Percentiles rank a stretch among this genome's conserved stretches.
phyloP scores from a whole-genome alignment of 2,329 filamentous ascomycete genomes.

The Aphanocladium album region DNA sequence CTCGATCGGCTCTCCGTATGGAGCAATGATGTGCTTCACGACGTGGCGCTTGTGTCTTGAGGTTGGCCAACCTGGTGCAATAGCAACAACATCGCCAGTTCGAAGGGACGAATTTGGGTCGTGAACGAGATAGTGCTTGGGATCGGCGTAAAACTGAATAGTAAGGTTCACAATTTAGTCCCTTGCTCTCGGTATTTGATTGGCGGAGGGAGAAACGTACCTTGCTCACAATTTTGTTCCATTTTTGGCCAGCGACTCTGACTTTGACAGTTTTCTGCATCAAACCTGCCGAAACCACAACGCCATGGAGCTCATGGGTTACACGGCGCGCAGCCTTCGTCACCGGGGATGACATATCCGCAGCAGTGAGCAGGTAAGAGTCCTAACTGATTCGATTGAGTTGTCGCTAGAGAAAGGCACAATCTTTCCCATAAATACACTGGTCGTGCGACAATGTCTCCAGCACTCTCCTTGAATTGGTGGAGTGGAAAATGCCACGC shows the following conservation, averaged over 20 bases:
- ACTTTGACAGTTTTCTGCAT: constrained; percentile 80
- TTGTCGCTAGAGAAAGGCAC: not conserved
- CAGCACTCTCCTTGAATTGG: not conserved
- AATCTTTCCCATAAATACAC: not conserved
- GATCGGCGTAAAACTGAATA: constrained; percentile 52
- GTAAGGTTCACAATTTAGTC: not conserved
- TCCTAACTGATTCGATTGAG: not conserved
- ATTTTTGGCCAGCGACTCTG: constrained; percentile 63
- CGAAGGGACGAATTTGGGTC: constrained; percentile 71
- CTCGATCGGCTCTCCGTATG: constrained; percentile 56
- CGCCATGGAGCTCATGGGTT: constrained; percentile 53
- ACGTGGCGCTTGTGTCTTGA: constrained; percentile 67
- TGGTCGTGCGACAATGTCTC: not conserved
- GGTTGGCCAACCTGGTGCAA: constrained; percentile 60
- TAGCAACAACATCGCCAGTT: constrained; percentile 69
- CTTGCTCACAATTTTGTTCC: constrained; percentile 70
- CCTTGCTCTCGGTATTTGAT: not conserved
- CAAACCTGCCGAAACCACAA: constrained; percentile 71
- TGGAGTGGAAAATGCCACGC: not conserved
- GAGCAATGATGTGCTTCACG: constrained; percentile 69
- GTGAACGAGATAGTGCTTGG: constrained; percentile 65
- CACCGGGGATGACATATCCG: constrained; percentile 36
- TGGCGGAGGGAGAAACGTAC: constrained; percentile 34
- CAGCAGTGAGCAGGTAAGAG: not conserved
- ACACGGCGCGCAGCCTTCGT: constrained; percentile 38